Percentiles rank a stretch among this genome's conserved stretches.
These are phyloP conservation scores for Kodamaea sp. DNA, from an alignment of 1,139 yeast genomes.

Conservation along the genomic window DNA sequence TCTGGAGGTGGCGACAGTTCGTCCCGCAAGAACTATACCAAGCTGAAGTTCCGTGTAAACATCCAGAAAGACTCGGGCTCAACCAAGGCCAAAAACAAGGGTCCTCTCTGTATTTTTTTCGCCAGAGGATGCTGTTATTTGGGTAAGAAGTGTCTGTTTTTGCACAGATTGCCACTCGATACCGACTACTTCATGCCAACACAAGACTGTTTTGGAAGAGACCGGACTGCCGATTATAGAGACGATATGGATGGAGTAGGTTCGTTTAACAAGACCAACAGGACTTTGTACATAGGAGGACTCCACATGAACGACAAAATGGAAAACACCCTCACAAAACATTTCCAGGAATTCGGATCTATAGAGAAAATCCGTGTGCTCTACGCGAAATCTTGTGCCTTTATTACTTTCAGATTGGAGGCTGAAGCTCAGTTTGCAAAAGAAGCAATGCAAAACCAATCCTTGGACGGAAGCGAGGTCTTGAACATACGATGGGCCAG, in stretches of 20 bases:
- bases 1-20: constrained; percentile 65
- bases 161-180: constrained; percentile 73
- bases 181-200: constrained; percentile 54
- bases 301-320: constrained; percentile 37
- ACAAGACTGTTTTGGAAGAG: constrained; percentile 92
- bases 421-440: constrained; percentile 88
- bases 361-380: constrained; percentile 70
- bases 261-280: constrained; percentile 66
- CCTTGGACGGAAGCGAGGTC: constrained; percentile 63
- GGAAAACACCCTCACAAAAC: constrained; percentile 38
- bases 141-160: constrained; percentile 73
- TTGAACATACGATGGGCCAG: constrained; percentile 84
- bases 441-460: constrained; percentile 88
- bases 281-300: constrained; percentile 80
- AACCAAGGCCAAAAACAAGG: constrained; percentile 60
- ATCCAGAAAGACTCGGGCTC: constrained; percentile 69
- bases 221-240: constrained; percentile 75
- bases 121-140: constrained; percentile 85
- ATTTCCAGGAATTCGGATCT: constrained; percentile 76
- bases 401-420: constrained; percentile 70
- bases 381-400: constrained; percentile 69
- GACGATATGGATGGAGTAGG: constrained; percentile 98
- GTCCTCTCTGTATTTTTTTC: constrained; percentile 74
- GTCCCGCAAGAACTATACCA: constrained; percentile 26
- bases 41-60: constrained; percentile 55